A percentile compares a stretch with the other conserved stretches of the same genome.
These are phyloP conservation scores for Aspergillus japonicus DNA, from an alignment of 2,329 filamentous ascomycete genomes.

Conservation along the genomic window DNA sequence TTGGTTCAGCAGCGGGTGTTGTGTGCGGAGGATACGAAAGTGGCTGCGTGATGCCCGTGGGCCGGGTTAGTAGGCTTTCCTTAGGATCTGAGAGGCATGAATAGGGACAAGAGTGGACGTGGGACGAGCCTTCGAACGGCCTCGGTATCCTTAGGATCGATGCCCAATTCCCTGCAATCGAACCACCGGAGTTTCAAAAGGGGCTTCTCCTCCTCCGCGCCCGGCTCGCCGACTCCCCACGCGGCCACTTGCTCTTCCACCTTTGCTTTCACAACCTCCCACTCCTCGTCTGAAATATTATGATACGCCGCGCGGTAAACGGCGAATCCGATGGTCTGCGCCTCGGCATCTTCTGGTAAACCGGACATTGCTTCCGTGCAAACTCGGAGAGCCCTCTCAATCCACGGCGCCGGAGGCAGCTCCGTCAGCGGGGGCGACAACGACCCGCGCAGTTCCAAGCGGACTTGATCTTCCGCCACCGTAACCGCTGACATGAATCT, in stretches of 20 bases:
- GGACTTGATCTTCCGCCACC: too few relatives aligned
- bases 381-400: background rate
- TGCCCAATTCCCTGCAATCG: constrained; percentile 22
- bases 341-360: background rate
- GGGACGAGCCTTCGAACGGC: background rate
- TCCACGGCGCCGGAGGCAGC: constrained; percentile 16
- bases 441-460: too few relatives aligned
- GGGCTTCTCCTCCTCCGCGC: constrained; percentile 20
- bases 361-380: background rate
- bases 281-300: constrained; percentile 21
- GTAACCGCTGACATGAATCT: too few relatives aligned
- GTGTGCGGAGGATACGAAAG: too few relatives aligned
- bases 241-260: constrained; percentile 23
- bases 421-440: too few relatives aligned
- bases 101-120: too few relatives aligned
- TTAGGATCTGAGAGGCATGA: too few relatives aligned
- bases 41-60: too few relatives aligned
- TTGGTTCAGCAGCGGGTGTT: too few relatives aligned
- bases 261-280: constrained; percentile 17
- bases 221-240: constrained; percentile 26
- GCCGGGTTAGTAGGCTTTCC: too few relatives aligned
- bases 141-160: constrained; percentile 2
- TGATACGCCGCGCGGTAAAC: constrained; percentile 27
- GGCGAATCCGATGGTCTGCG: constrained; percentile 14
- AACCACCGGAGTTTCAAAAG: constrained; percentile 27